Evolutionary conservation across 2,329 filamentous ascomycete species (phyloP).

Genomic region (Annulohypoxylon truncatum): DNA sequence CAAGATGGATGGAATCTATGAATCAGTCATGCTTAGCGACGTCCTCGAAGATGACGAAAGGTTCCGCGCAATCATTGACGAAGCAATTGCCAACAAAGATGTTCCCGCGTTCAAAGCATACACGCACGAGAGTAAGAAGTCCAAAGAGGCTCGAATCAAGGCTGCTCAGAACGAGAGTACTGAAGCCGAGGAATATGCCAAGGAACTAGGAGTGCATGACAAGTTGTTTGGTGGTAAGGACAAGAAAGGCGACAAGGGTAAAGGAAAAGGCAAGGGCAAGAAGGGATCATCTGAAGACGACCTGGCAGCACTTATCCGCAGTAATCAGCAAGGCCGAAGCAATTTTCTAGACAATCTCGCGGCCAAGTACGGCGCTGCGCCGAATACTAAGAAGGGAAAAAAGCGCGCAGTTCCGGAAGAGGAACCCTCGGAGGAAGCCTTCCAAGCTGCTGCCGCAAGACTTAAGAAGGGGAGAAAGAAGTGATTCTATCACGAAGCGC

Average conservation of each 20-base stretch:
- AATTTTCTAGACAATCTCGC: constrained; percentile 79
- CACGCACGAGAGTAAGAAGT: constrained; percentile 76
- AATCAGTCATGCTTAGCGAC: constrained; percentile 87
- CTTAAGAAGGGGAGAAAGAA: constrained; percentile 53
- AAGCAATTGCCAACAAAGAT: constrained; percentile 77
- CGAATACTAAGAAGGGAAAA: constrained; percentile 62
- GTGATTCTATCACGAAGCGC: constrained; percentile 18
- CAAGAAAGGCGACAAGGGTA: constrained; percentile 60
- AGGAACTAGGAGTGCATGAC: constrained; percentile 79
- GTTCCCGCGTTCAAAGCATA: constrained; percentile 77
- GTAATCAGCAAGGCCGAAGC: constrained; percentile 72
- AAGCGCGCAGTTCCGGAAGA: constrained; percentile 70
- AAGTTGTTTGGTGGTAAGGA: constrained; percentile 69
- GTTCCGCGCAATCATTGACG: constrained; percentile 83
- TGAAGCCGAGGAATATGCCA: constrained; percentile 80
- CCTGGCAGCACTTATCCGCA: constrained; percentile 80
- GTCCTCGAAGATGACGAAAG: constrained; percentile 86
- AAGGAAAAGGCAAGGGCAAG: constrained; percentile 53
- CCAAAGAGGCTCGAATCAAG: constrained; percentile 68
- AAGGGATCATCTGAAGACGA: constrained; percentile 59
- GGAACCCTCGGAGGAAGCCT: constrained; percentile 70
- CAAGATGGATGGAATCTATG: constrained; percentile 80
- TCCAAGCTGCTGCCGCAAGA: constrained; percentile 66
- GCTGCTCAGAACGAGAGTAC: constrained; percentile 73
- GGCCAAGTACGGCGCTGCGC: constrained; percentile 74